phyloP scores from a whole-genome alignment of 306 rosid genomes.

The Neltuma alba region DNA sequence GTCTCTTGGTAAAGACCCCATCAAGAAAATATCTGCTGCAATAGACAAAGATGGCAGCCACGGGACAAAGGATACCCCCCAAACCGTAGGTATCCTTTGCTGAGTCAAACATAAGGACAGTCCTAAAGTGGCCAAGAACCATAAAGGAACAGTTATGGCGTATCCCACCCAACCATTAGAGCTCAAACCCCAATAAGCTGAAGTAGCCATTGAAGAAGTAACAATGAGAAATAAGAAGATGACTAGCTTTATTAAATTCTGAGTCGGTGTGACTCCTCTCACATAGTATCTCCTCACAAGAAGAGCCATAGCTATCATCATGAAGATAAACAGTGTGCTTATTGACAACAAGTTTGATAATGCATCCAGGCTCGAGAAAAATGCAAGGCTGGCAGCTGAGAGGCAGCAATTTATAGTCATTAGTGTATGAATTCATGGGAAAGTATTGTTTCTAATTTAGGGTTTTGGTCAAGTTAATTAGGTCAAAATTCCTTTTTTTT shows the following conservation, averaged over 20 bases:
- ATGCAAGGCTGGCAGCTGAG: constrained; percentile 57
- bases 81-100: constrained; percentile 68
- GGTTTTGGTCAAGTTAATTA: not conserved
- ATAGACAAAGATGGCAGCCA: constrained; percentile 84
- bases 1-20: constrained; percentile 59
- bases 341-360: constrained; percentile 66
- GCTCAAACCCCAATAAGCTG: constrained; percentile 68
- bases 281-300: constrained; percentile 80
- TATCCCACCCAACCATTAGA: constrained; percentile 73
- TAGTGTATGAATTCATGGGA: not conserved
- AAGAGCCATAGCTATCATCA: constrained; percentile 77
- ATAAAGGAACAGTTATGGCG: constrained; percentile 51
- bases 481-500: not conserved
- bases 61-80: constrained; percentile 90
- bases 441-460: not conserved
- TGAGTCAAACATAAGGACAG: constrained; percentile 53
- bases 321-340: constrained; percentile 74
- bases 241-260: constrained; percentile 50
- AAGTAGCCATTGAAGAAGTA: constrained; percentile 71
- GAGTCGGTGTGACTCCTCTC: constrained; percentile 52
- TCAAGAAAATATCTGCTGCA: constrained; percentile 68
- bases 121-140: constrained; percentile 72
- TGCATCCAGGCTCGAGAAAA: constrained; percentile 66
- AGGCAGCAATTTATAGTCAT: not conserved
- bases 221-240: constrained; percentile 55